Evolutionary conservation across 192 early-diverging fungal species (phyloP), one percentile per base, ranked within the genome.

Genomic region (Obelidium mucronatum): DNA sequence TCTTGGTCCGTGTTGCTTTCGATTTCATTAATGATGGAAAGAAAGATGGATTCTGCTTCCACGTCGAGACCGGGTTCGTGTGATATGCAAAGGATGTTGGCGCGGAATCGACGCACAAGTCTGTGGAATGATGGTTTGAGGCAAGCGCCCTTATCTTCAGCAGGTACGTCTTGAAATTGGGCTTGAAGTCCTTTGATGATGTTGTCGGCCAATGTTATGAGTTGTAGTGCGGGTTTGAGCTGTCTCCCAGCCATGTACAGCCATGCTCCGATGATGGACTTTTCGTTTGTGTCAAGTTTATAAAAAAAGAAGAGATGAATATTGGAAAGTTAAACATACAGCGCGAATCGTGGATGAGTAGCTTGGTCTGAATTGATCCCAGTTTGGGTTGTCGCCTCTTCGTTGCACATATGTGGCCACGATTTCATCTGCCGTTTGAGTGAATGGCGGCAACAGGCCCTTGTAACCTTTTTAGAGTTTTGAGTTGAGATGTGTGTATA

Each of bases 161-260:
- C 24, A 26, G 55, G 30, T 22, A 28, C 55, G 55, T 58, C 30
- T 11, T 26, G 55, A 26, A 58, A 58, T 24, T 28, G 17, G 55
- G 22, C 24, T 58, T 58, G 55, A 26, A 58, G 30, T 24, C 26
- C 26, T 31, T 58, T 8, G 55, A 58, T 58, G 55, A 58, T 11
- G 13, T 58, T 8, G 55, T 58, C 55, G 55, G 55, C 55, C 55
- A 58, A 22, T 22, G 55, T 58, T 11, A 58, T 58, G 55, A 22
- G 8, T 26, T 58, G 5, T 11, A 58, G 55, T 8, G 55, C 55
- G 8, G 11, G 5, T 28, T 22, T 24, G 55, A 8, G 22, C 26
- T 58, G 22, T 22, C 26, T 22, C 0, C 55, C 22, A 26, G 26
- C 13, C 8, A 24, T 24, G 55, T 58, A 31, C 24, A 58, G 8